Base-by-base conservation (phyloP, 345 rosid species). In the Acer saccharum region DNA sequence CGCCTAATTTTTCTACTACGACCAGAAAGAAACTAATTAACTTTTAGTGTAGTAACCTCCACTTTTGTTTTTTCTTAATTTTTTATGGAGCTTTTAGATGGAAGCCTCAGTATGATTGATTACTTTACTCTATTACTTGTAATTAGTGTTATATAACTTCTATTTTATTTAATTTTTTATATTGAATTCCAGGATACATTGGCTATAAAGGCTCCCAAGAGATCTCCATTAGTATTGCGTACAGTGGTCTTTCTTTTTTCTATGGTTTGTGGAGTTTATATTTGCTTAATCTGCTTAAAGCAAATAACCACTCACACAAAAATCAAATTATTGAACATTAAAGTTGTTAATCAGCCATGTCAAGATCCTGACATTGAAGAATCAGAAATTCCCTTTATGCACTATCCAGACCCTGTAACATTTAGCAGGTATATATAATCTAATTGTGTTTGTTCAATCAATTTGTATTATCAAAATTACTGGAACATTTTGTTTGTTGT, bases 201-300 rank as follows among this genome's bases (percentile, higher is more conserved):
- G 75, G 65, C 74, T 12, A 52, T 69, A 68, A 80, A 82, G 77
- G 75, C 75, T 78, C 82, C 88, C 11, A 82, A 78, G 81, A 85
- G 69, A 73, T 82, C 85, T 76, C 81, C 84, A 62, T 52, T 80
- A 35, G 39, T 50, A 18, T 55, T 68, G 68, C 80, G 85, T 73
- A 58, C 81, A 16, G 72, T 78, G 80, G 82, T 82, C 71, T 58
- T 82, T n/a, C 57, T 81, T 14, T 82, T 85, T 80, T 80, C 76
- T 44, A 76, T 85, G 86, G 68, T 80, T 10, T 80, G 88, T 73
- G 86, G 84, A 50, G 75, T 85, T 46, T 82, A 80, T 71, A 82
- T 85, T 64, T 85, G 79, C 74, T 75, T 78, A 13, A 78, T 78
- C 65, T 82, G 82, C 69, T 52, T 82, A 69, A 85, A 82, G 80